These are phyloP conservation scores for Penicillium hesseltinei DNA, from an alignment of 2,329 filamentous ascomycete species.

Conservation along the genomic window DNA sequence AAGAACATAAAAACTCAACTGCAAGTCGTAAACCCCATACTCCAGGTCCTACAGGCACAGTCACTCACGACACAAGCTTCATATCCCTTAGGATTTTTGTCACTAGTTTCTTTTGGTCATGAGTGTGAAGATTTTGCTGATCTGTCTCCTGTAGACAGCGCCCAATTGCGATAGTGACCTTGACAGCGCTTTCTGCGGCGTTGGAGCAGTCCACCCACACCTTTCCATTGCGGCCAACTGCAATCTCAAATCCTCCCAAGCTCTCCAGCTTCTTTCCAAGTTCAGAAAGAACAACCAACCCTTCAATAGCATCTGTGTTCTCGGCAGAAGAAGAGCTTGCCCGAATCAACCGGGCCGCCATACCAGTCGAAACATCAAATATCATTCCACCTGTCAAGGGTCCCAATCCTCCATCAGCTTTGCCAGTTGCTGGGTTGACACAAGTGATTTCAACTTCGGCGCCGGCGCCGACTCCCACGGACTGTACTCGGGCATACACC, in stretches of 20 bases:
- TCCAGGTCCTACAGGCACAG: slow-evolving; percentile 3
- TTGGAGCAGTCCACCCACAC: slow-evolving; percentile 79
- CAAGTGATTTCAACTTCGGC: slow-evolving; percentile 91
- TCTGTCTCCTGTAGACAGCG: slow-evolving; percentile 77
- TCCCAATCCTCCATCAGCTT: slow-evolving; percentile 84
- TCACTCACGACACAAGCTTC: slow-evolving; percentile 36
- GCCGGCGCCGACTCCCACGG: slow-evolving; percentile 74
- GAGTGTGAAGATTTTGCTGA: slow-evolving; percentile 49
- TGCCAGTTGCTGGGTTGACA: slow-evolving; percentile 80
- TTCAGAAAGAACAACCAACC: slow-evolving; percentile 73
- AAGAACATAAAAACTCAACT: slow-evolving; percentile 7
- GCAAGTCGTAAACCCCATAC: slow-evolving; percentile 7
- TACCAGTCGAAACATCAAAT: slow-evolving; percentile 73
- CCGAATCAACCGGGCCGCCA: slow-evolving; percentile 70
- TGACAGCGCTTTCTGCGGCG: slow-evolving; percentile 57
- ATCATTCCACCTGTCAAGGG: slow-evolving; percentile 83
- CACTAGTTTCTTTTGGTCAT: slow-evolving; percentile 49
- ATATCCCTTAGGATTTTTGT: slow-evolving; percentile 44
- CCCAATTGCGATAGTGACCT: slow-evolving; percentile 73
- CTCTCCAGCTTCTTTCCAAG: slow-evolving; percentile 68
- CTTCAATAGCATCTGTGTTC: slow-evolving; percentile 52
- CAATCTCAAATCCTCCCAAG: slow-evolving; percentile 76
- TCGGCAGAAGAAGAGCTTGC: slow-evolving; percentile 41
- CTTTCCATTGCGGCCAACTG: slow-evolving; percentile 86
- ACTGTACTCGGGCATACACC: slow-evolving; percentile 81